Evolutionary conservation across 208 protist genomes (phyloP).

Genomic region (Leishmania lainsoni): DNA sequence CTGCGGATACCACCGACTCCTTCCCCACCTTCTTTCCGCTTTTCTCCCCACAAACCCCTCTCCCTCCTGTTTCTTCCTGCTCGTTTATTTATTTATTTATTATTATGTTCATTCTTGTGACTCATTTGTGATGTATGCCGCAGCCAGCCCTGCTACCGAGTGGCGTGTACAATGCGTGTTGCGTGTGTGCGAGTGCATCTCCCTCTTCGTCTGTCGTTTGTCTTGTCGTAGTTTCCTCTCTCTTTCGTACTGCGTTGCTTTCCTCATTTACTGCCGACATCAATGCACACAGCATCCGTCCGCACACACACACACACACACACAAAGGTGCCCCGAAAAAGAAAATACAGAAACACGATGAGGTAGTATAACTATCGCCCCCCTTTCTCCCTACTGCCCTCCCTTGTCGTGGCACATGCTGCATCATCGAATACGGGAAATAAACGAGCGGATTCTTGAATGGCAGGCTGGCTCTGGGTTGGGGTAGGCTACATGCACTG

Average conservation of each 20-base stretch:
- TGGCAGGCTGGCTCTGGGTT: background rate
- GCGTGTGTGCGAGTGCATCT: conserved; percentile 4
- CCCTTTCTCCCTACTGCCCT: background rate
- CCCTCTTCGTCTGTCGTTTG: background rate
- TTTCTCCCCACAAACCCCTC: background rate
- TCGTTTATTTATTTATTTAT: background rate
- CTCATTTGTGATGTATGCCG: background rate
- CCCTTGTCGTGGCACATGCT: background rate
- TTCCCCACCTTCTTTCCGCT: background rate
- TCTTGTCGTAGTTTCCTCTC: background rate
- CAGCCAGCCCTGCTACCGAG: background rate
- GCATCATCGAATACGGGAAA: background rate
- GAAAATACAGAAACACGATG: background rate
- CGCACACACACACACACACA: background rate
- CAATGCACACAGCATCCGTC: background rate
- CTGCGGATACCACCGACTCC: background rate
- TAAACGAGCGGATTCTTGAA: background rate
- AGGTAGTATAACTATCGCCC: background rate
- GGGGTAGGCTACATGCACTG: background rate
- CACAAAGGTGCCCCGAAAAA: background rate
- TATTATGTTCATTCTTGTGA: background rate
- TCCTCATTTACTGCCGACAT: background rate
- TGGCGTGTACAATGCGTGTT: background rate
- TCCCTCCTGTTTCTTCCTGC: background rate
- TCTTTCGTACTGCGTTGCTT: background rate